phyloP scores from a whole-genome alignment of 2,329 filamentous ascomycete species.

The Diaporthe eres region DNA sequence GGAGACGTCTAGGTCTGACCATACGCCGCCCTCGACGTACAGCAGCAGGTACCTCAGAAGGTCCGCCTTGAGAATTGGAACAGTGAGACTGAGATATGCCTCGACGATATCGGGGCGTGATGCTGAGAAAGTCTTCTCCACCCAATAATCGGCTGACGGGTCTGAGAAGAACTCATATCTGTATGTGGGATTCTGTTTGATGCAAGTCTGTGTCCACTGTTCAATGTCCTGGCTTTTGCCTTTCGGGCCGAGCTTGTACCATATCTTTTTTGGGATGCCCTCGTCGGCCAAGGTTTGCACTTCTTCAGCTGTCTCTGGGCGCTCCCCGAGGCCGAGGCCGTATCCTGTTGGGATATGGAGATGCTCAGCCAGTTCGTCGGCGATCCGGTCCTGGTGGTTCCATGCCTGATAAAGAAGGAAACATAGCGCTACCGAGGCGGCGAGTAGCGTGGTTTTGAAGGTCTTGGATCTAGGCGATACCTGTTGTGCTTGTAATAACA shows the following conservation, averaged over 20 bases:
- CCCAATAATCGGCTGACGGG: slow-evolving; percentile 59
- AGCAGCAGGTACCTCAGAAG: slow-evolving; percentile 80
- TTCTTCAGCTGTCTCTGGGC: neutral
- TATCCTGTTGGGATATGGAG: neutral
- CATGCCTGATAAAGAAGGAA: slow-evolving; percentile 12
- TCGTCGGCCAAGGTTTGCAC: neutral
- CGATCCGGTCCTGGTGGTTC: slow-evolving; percentile 19
- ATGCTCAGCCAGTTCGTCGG: slow-evolving; percentile 9
- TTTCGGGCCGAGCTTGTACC: slow-evolving; percentile 56
- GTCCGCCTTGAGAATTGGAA: slow-evolving; percentile 70
- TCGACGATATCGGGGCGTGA: slow-evolving; percentile 45
- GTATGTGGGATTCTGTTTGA: slow-evolving; percentile 48
- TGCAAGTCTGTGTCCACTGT: slow-evolving; percentile 51
- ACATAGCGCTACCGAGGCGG: neutral
- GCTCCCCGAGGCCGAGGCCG: neutral
- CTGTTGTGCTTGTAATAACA: slow-evolving; percentile 25
- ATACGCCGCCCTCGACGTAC: slow-evolving; percentile 83
- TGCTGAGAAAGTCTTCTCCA: slow-evolving; percentile 69
- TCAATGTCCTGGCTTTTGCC: slow-evolving; percentile 50
- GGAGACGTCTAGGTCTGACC: slow-evolving; percentile 65
- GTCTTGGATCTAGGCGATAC: slow-evolving; percentile 19
- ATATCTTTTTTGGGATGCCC: slow-evolving; percentile 46
- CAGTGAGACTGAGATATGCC: slow-evolving; percentile 44
- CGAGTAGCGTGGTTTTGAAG: neutral
- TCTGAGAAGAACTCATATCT: slow-evolving; percentile 49